Conservation (phyloP, 2,329 filamentous ascomycete genomes). For the Westerdykella aurantiaca region DNA sequence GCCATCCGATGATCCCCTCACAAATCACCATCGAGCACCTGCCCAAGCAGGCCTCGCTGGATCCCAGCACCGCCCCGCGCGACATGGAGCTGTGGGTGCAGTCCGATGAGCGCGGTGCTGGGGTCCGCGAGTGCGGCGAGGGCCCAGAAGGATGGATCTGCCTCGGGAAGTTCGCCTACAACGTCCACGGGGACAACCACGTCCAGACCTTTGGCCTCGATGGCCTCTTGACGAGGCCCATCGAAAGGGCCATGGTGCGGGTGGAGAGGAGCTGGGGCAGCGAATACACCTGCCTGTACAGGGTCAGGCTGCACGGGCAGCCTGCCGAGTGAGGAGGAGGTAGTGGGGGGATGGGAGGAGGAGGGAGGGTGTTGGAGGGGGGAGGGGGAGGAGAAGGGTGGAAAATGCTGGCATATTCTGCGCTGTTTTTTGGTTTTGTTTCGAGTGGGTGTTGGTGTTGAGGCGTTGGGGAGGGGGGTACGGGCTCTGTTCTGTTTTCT, state of each 20-base stretch:
- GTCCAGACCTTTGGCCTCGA: conserved; percentile 39
- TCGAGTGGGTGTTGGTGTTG: not conserved
- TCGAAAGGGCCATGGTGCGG: conserved; percentile 36
- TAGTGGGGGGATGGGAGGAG: not conserved
- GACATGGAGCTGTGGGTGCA: conserved; percentile 44
- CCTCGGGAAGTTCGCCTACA: conserved; percentile 38
- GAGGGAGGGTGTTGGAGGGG: too few relatives aligned
- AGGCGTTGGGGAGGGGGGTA: not conserved
- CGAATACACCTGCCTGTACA: conserved; percentile 44
- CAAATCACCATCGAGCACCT: conserved; percentile 45
- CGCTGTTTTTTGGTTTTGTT: too few relatives aligned
- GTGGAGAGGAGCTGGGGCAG: conserved; percentile 42
- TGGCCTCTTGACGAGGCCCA: conserved; percentile 20
- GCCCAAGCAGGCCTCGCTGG: conserved; percentile 34
- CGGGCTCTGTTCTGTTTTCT: not conserved
- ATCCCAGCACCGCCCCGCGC: conserved; percentile 39
- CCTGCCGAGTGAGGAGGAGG: not conserved
- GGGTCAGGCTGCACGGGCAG: conserved; percentile 41
- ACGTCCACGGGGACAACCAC: conserved; percentile 37
- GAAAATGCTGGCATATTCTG: not conserved
- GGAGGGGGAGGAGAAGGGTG: not conserved
- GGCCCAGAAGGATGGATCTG: conserved; percentile 34
- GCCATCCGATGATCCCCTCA: conserved; percentile 33
- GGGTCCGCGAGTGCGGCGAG: conserved; percentile 13
- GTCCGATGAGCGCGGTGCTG: conserved; percentile 20